phyloP scores from a whole-genome alignment of 2,329 filamentous ascomycete species.

The Penicillium sp. region DNA sequence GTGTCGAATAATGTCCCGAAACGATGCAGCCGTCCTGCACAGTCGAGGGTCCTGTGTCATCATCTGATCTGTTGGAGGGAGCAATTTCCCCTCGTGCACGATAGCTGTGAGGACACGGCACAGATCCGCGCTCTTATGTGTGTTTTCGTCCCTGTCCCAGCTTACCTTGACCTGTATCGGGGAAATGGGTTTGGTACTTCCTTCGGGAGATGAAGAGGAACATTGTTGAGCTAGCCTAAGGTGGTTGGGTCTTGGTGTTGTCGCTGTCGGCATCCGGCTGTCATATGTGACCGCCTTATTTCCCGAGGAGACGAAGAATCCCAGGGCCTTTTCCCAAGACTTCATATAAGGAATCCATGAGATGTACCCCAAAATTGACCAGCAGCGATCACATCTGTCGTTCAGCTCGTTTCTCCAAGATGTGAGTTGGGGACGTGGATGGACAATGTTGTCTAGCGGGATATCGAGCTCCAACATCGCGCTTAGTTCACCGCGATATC shows the following conservation, averaged over 20 bases:
- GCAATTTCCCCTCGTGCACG: background rate
- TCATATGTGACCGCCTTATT: background rate
- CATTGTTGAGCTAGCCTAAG: background rate
- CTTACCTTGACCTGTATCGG: background rate
- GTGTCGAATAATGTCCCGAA: background rate
- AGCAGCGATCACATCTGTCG: background rate
- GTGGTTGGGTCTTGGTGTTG: background rate
- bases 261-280: background rate
- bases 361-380: background rate
- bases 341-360: background rate
- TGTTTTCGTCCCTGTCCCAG: background rate
- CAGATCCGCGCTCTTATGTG: background rate
- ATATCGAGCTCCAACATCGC: background rate
- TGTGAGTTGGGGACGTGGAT: background rate
- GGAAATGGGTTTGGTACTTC: too few relatives aligned
- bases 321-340: background rate
- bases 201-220: background rate
- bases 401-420: background rate
- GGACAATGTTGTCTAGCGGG: background rate
- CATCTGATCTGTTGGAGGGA: background rate
- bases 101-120: background rate
- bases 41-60: background rate
- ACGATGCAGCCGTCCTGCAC: background rate
- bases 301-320: background rate
- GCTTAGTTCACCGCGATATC: background rate